Base-by-base conservation (phyloP, 202 grass and related monocot genomes). In the Eragrostis tef region DNA sequence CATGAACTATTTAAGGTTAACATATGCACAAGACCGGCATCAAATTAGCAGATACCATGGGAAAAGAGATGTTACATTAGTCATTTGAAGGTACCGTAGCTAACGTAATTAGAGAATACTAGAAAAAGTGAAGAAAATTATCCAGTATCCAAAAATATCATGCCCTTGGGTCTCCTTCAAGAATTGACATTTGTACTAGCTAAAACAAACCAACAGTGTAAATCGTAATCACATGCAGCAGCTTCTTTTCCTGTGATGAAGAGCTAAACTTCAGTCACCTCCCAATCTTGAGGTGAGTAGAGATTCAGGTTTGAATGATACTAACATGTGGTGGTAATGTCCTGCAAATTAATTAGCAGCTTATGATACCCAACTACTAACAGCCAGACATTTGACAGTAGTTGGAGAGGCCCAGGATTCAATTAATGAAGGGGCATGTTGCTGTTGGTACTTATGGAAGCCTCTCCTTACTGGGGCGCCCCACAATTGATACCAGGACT, bases 1-100 rank as follows among this genome's bases (percentile, higher is more conserved):
- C 15, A 75, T 67, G 61, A 76, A 14, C 17, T 70, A 9, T 27
- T 54, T 48, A 88, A 80, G 9, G 16, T 54, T 16, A 78, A 71
- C 46, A 71, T 69, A 39, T 39, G 34, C 6, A 5, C 34, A 39
- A 39, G 57, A 61, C 3, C 9, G 13, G 57, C 11, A 13, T 11
- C 22, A 61, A 61, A 22, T 58, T 24, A 58, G 54, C 19, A 20
- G 19, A 56, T 58, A 58, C n/a, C 53, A 58, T 58, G 54, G 22
- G 20, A 58, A 14, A 58, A 10, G 1, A 20, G 17, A 56, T 74
- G 21, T 74, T 44, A 29, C 3, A 43, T 22, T 4, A 66, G 22
- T 11, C 47, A 56, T 66, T 58, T 29, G 15, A 34, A 42, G 39
- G 12, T 13, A 3, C 1, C 17, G 34, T 21, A 81, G 45, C 69